phyloP scores from a whole-genome alignment of 345 rosid genomes.

The Carallia pectinifolia region DNA sequence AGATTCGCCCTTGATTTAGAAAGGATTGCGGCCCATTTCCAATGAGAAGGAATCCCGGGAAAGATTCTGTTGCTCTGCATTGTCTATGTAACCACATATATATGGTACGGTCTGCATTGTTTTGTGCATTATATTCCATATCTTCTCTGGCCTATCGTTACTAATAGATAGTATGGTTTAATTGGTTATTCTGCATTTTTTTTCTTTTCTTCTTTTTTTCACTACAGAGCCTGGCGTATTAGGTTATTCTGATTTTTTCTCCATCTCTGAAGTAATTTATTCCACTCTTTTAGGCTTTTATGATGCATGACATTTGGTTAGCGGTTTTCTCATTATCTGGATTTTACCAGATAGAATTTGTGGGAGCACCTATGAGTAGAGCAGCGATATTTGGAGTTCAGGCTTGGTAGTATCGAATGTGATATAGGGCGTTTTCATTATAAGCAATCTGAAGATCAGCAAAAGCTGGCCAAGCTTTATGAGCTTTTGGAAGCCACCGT shows the following conservation, averaged over 20 bases:
- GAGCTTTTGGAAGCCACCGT: slow-evolving; percentile 89
- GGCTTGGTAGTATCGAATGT: slow-evolving; percentile 80
- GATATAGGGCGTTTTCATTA: slow-evolving; percentile 83
- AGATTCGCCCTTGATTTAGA: slow-evolving; percentile 76
- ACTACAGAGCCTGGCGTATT: neutral
- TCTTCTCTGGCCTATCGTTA: too few species aligned
- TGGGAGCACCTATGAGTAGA: slow-evolving; percentile 71
- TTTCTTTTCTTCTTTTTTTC: neutral
- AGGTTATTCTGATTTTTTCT: neutral
- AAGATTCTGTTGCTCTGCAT: slow-evolving; percentile 9
- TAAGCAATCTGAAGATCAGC: slow-evolving; percentile 67
- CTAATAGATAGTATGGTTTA: too few species aligned
- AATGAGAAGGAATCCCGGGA: slow-evolving; percentile 67
- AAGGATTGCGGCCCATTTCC: slow-evolving; percentile 65
- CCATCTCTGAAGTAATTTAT: neutral
- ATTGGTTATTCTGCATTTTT: too few species aligned
- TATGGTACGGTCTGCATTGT: too few species aligned
- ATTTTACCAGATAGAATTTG: slow-evolving; percentile 82
- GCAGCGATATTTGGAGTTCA: slow-evolving; percentile 82
- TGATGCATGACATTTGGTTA: neutral
- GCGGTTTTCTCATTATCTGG: neutral
- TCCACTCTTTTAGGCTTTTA: neutral
- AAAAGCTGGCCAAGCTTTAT: slow-evolving; percentile 69
- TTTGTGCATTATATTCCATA: too few species aligned
- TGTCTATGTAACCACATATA: neutral